Percentiles rank a stretch among this genome's conserved stretches.
These are phyloP conservation scores for Lentinula sp. DNA, from an alignment of 768 basidiomycete species.

Conservation along the genomic window DNA sequence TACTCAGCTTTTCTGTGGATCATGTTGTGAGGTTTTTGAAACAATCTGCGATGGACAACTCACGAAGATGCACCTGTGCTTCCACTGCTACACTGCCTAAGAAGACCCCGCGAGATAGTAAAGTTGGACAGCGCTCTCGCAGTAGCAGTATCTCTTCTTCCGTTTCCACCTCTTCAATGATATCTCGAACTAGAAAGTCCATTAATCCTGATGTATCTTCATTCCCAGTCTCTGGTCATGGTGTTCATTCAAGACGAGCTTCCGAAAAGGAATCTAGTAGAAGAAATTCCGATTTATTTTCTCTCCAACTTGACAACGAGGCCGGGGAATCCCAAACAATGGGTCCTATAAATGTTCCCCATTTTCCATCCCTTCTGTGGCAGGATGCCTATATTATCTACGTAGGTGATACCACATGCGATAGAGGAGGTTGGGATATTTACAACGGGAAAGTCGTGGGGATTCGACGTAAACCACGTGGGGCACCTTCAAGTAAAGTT, in stretches of 20 bases:
- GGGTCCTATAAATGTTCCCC: constrained; percentile 10
- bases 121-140: constrained; percentile 50
- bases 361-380: constrained; percentile 45
- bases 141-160: constrained; percentile 47
- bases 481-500: constrained; percentile 8
- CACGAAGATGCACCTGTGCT: constrained; percentile 64
- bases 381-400: constrained; percentile 48
- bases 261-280: constrained; percentile 62
- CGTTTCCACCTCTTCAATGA: constrained; percentile 38
- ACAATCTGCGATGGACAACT: constrained; percentile 48
- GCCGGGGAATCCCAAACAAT: constrained; percentile 26
- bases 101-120: constrained; percentile 35
- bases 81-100: constrained; percentile 31
- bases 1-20: constrained; percentile 60
- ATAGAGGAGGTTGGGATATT: constrained; percentile 78
- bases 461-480: constrained; percentile 58
- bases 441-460: constrained; percentile 55
- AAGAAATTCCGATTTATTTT: constrained; percentile 40
- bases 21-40: constrained; percentile 62
- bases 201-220: constrained; percentile 42
- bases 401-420: constrained; percentile 53
- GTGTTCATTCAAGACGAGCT: constrained; percentile 64
- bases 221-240: constrained; percentile 80
- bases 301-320: constrained; percentile 38
- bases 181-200: constrained; percentile 43